Percentiles rank a stretch among this genome's conserved stretches.
Conservation (phyloP, 2,329 filamentous ascomycete genomes). For the Apiospora saccharicola region DNA sequence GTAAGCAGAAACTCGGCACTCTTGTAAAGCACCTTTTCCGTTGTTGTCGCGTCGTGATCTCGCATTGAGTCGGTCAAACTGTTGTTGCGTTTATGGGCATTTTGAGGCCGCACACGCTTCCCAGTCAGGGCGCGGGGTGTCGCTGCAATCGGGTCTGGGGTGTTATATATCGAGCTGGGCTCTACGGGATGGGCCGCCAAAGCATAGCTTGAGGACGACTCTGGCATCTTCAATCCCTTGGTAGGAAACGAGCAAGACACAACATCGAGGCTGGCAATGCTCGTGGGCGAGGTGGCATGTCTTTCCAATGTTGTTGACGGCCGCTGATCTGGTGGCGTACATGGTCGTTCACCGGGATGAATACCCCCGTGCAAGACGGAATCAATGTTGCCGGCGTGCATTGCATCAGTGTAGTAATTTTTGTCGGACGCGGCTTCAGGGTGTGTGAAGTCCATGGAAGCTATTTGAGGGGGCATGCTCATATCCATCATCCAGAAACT, state of each 20-base stretch:
- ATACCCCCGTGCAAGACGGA: conserved; percentile 48
- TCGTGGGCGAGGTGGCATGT: conserved; percentile 59
- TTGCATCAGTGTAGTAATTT: conserved; percentile 56
- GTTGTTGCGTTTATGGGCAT: conserved; percentile 81
- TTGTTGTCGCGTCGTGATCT: conserved; percentile 61
- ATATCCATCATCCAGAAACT: conserved; percentile 59
- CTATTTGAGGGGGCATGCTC: conserved; percentile 54
- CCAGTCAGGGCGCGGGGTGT: conserved; percentile 65
- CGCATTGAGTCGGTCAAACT: conserved; percentile 87
- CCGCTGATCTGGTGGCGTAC: conserved; percentile 52
- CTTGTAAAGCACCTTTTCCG: conserved; percentile 59
- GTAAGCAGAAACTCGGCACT: conserved; percentile 67
- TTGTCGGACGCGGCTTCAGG: conserved; percentile 39
- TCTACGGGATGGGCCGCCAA: conserved; percentile 65
- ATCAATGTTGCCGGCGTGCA: conserved; percentile 56
- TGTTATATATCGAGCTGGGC: conserved; percentile 56
- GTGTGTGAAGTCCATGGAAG: conserved; percentile 46
- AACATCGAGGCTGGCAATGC: conserved; percentile 66
- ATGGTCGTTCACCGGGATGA: conserved; percentile 46
- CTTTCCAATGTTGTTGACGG: conserved; percentile 35
- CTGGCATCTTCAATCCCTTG: conserved; percentile 53
- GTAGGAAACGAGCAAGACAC: conserved; percentile 70
- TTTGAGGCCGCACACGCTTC: conserved; percentile 64
- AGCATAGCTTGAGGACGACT: conserved; percentile 49
- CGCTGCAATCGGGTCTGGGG: conserved; percentile 59